Evolutionary conservation across 441 rosid genomes (phyloP).

Genomic region (Populus trichocarpa): DNA sequence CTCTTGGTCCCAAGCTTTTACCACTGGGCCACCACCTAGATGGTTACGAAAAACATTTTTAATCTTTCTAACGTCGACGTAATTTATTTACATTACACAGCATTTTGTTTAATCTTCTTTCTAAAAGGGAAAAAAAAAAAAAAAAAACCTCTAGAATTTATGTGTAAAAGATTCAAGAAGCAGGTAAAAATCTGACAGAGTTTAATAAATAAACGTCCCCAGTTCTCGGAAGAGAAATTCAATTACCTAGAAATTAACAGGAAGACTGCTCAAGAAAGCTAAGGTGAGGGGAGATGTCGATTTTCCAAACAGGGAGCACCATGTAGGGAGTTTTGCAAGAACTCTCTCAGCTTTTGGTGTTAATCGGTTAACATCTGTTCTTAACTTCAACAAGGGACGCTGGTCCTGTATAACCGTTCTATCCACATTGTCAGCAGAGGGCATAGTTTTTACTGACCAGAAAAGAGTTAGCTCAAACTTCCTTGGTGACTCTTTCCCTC

Average conservation of each 20-base stretch:
- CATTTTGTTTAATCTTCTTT: background rate
- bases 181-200: background rate
- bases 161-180: background rate
- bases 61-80: background rate
- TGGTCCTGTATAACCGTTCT: constrained; percentile 17
- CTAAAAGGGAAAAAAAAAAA: background rate
- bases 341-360: constrained; percentile 64
- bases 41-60: background rate
- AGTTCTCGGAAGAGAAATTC: background rate
- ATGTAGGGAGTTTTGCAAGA: constrained; percentile 59
- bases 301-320: constrained; percentile 85
- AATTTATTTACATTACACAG: background rate
- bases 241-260: constrained; percentile 40
- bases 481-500: constrained; percentile 69
- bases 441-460: constrained; percentile 35
- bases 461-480: constrained; percentile 55
- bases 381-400: constrained; percentile 62
- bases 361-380: constrained; percentile 63
- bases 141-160: no score
- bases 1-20: no score
- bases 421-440: background rate
- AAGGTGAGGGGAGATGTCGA: constrained; percentile 73
- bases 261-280: constrained; percentile 65
- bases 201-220: background rate
- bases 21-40: no score